These are phyloP conservation scores for Mucor piriformis DNA, from an alignment of 371 early-diverging fungal species.

Conservation along the genomic window DNA sequence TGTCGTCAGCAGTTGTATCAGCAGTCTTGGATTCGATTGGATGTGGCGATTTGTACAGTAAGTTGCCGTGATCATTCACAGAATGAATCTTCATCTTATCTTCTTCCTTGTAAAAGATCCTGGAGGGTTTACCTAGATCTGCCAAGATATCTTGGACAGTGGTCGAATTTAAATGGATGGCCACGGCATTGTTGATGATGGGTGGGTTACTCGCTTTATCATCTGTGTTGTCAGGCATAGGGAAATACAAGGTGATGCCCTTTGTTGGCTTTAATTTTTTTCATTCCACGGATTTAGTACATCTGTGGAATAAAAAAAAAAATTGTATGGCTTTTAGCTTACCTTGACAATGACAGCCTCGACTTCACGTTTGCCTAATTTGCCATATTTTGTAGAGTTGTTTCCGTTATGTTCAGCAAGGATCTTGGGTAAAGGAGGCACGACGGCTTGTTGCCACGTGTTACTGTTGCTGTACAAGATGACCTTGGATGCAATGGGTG, in stretches of 20 bases:
- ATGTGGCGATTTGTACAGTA: slow-evolving; percentile 2
- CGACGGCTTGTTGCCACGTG: slow-evolving; percentile 55
- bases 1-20: slow-evolving; percentile 27
- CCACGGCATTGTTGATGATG: slow-evolving; percentile 26
- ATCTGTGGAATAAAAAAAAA: too few species aligned
- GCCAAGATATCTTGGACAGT: slow-evolving; percentile 72
- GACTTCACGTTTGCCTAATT: slow-evolving; percentile 44
- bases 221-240: slow-evolving; percentile 29
- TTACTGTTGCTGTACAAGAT: slow-evolving; percentile 55
- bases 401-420: slow-evolving; percentile 48
- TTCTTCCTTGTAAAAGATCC: slow-evolving; percentile 69
- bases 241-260: slow-evolving; percentile 41
- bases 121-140: slow-evolving; percentile 68
- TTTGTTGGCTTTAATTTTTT: slow-evolving; percentile 33
- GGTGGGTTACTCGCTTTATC: slow-evolving; percentile 10
- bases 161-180: slow-evolving; percentile 49
- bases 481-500: slow-evolving; percentile 69
- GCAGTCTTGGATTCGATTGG: slow-evolving; percentile 21
- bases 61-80: slow-evolving; percentile 24
- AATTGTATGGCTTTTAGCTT: not conserved
- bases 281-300: not conserved
- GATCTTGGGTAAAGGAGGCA: slow-evolving; percentile 47
- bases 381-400: slow-evolving; percentile 41
- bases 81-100: slow-evolving; percentile 78
- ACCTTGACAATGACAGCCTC: slow-evolving; percentile 60